phyloP scores from a whole-genome alignment of 1,284 basidiomycete species.

The Malassezia brasiliensis region DNA sequence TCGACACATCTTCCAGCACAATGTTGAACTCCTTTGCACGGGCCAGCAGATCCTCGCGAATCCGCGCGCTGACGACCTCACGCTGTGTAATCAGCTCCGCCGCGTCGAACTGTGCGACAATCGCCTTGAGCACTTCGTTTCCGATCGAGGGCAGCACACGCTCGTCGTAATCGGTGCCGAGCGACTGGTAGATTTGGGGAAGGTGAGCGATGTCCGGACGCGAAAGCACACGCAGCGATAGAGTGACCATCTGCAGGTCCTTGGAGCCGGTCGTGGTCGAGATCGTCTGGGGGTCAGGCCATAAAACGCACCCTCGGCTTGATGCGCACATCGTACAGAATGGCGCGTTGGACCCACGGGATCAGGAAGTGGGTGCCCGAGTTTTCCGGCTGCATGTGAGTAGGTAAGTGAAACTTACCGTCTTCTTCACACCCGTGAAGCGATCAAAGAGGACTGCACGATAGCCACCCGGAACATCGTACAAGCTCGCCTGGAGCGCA shows the following conservation, averaged over 20 bases:
- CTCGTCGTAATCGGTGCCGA: conserved; percentile 95
- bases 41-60: conserved; percentile 81
- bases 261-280: conserved; percentile 93
- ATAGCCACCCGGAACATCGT: conserved; percentile 57
- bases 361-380: conserved; percentile 89
- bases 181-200: conserved; percentile 83
- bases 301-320: conserved; percentile 60
- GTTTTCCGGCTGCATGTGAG: conserved; percentile 49
- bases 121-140: conserved; percentile 89
- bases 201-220: conserved; percentile 81
- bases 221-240: conserved; percentile 90
- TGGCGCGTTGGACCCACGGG: conserved; percentile 80
- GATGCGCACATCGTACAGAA: conserved; percentile 93
- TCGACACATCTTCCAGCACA: conserved; percentile 90
- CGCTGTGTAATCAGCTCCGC: conserved; percentile 75
- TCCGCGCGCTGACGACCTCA: conserved; percentile 72
- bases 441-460: conserved; percentile 97
- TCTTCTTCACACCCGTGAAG: conserved; percentile 68
- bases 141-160: conserved; percentile 66
- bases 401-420: conserved; percentile 14
- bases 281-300: conserved; percentile 57
- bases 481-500: conserved; percentile 47
- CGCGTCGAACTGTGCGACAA: conserved; percentile 96
- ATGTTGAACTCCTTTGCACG: conserved; percentile 95
- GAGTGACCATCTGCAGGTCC: conserved; percentile 83